phyloP scores from a whole-genome alignment of 805 yeast genomes.

The Kluyveromyces starmeri region DNA sequence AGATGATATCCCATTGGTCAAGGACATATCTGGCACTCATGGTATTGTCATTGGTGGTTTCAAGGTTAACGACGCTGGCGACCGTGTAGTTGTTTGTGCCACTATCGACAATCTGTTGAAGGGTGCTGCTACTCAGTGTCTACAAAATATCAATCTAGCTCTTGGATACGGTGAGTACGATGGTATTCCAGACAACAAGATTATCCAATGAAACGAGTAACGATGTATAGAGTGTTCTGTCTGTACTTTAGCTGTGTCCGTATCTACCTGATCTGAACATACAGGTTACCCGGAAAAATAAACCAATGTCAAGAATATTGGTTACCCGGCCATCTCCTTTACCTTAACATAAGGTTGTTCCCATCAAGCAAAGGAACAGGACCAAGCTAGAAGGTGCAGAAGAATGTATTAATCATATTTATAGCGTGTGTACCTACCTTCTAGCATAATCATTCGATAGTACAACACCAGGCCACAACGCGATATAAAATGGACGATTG shows the following conservation, averaged over 20 bases:
- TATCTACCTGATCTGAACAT: too few relatives aligned
- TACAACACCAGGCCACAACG: too few relatives aligned
- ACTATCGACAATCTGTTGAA: slow-evolving; percentile 92
- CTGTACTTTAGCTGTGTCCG: too few relatives aligned
- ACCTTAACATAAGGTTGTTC: too few relatives aligned
- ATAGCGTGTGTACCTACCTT: too few relatives aligned
- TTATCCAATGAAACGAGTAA: slow-evolving; percentile 20
- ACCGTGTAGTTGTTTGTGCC: slow-evolving; percentile 89
- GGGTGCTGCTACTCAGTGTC: slow-evolving; percentile 98
- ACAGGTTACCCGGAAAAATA: too few relatives aligned
- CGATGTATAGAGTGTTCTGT: too few relatives aligned
- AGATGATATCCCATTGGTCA: slow-evolving; percentile 91
- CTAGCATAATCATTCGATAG: too few relatives aligned
- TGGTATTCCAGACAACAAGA: slow-evolving; percentile 76
- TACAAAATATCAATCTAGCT: slow-evolving; percentile 89
- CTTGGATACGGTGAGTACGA: slow-evolving; percentile 88
- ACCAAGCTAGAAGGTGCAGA: too few relatives aligned
- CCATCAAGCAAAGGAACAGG: too few relatives aligned
- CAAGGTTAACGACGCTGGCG: slow-evolving; percentile 79
- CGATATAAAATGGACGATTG: slow-evolving; percentile 61
- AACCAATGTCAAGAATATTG: too few relatives aligned
- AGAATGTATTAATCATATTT: too few relatives aligned
- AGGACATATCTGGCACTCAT: slow-evolving; percentile 86
- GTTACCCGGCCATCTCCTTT: slow-evolving; percentile 1
- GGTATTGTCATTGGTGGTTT: slow-evolving; percentile 95